Percentiles rank a stretch among this genome's conserved stretches.
Conservation (phyloP, 1,139 yeast species). For the Casaregolazyma lundiana region DNA sequence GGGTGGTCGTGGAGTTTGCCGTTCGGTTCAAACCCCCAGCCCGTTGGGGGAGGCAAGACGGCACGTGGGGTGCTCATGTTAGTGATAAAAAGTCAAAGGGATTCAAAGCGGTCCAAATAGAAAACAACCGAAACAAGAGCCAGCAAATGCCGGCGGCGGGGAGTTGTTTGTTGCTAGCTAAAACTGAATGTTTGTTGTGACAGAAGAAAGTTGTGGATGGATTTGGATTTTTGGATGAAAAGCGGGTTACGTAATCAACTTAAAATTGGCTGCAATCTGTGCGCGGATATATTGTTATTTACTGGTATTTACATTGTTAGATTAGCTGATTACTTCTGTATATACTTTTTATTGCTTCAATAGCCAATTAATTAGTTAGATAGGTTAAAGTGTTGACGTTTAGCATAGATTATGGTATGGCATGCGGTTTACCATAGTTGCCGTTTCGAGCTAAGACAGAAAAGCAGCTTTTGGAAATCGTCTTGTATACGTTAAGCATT, state of each 20-base stretch:
- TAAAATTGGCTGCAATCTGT: no score
- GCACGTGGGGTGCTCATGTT: slow-evolving; percentile 13
- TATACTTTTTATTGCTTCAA: no score
- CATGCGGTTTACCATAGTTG: no score
- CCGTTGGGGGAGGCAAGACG: slow-evolving; percentile 26
- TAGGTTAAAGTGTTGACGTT: no score
- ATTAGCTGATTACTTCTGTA: no score
- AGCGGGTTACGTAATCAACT: not conserved
- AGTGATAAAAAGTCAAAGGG: not conserved
- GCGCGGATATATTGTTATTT: no score
- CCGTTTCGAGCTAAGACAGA: no score
- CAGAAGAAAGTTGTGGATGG: not conserved
- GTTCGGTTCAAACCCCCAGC: slow-evolving; percentile 26
- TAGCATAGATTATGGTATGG: no score
- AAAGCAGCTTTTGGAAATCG: no score
- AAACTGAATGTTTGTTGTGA: not conserved
- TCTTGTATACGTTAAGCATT: no score
- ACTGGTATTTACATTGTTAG: no score
- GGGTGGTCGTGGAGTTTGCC: not conserved
- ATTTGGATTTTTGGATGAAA: not conserved
- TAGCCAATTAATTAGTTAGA: no score
- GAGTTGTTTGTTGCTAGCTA: not conserved
- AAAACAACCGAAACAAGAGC: not conserved
- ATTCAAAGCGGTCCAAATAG: not conserved
- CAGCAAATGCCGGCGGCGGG: not conserved